Evolutionary conservation across 1,284 basidiomycete genomes (phyloP).

Genomic region (Albatrellus sp.): DNA sequence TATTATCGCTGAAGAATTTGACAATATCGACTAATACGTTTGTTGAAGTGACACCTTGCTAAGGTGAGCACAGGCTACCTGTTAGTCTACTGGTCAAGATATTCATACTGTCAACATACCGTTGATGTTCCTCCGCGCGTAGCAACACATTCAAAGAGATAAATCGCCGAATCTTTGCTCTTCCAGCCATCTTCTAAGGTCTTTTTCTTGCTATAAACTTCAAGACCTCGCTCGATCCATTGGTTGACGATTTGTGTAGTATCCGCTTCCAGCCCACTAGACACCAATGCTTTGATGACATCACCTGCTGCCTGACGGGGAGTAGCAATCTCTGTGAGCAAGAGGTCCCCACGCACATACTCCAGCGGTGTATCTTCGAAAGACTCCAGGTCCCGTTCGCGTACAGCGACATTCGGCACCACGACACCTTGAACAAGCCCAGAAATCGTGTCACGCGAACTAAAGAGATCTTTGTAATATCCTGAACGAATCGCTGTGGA

Average conservation of each 20-base stretch:
- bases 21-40: conserved; percentile 92
- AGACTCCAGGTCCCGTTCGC: conserved; percentile 88
- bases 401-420: conserved; percentile 81
- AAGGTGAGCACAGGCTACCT: conserved; percentile 5
- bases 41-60: conserved; percentile 89
- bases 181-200: conserved; percentile 76
- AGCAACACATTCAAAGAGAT: conserved; percentile 85
- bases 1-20: conserved; percentile 88
- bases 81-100: conserved; percentile 4
- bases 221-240: conserved; percentile 72
- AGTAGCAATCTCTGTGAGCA: conserved; percentile 64
- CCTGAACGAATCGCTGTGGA: conserved; percentile 87
- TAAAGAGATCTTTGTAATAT: conserved; percentile 61
- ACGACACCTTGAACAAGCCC: conserved; percentile 85
- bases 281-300: conserved; percentile 77
- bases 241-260: conserved; percentile 77
- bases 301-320: conserved; percentile 88
- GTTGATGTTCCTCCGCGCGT: conserved; percentile 76
- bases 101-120: conserved; percentile 24
- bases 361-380: conserved; percentile 97
- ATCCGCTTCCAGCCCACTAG: conserved; percentile 69
- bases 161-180: conserved; percentile 93
- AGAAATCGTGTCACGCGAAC: conserved; percentile 68
- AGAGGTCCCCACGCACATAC: conserved; percentile 84
- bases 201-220: conserved; percentile 39